Percentiles rank a stretch among this genome's conserved stretches.
phyloP scores from a whole-genome alignment of 192 early-diverging fungal genomes.

The Backusella circina region DNA sequence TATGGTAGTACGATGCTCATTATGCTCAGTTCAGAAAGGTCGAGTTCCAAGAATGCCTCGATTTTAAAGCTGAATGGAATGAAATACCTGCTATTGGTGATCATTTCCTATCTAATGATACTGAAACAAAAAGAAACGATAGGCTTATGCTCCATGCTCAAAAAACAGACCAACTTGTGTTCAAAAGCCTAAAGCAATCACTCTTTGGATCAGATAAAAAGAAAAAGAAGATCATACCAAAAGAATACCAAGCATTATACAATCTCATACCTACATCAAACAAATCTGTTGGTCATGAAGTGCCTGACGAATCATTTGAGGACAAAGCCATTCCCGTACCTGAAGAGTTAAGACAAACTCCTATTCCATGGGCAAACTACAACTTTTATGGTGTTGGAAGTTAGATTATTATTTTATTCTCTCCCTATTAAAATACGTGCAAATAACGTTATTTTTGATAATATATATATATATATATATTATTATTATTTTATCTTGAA shows the following conservation, averaged over 20 bases:
- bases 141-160: neutral
- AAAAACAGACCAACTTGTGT: neutral
- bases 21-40: constrained; percentile 46
- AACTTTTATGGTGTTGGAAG: constrained; percentile 28
- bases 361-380: constrained; percentile 23
- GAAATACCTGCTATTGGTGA: constrained; percentile 25
- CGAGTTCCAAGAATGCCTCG: constrained; percentile 19
- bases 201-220: neutral
- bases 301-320: constrained; percentile 22
- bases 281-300: neutral
- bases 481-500: no score
- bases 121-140: neutral
- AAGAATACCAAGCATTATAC: constrained; percentile 2
- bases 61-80: constrained; percentile 10
- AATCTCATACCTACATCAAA: constrained; percentile 17
- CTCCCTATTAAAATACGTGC: neutral
- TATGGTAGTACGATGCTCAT: constrained; percentile 39
- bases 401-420: neutral
- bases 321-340: constrained; percentile 14
- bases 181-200: neutral
- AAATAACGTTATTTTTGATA: neutral
- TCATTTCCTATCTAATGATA: constrained; percentile 10
- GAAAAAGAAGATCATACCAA: neutral
- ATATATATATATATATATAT: no score
- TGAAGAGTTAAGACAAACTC: constrained; percentile 6